These are phyloP conservation scores for Neofusicoccum laricinum DNA, from an alignment of 2,329 filamentous ascomycete genomes.

Conservation along the genomic window DNA sequence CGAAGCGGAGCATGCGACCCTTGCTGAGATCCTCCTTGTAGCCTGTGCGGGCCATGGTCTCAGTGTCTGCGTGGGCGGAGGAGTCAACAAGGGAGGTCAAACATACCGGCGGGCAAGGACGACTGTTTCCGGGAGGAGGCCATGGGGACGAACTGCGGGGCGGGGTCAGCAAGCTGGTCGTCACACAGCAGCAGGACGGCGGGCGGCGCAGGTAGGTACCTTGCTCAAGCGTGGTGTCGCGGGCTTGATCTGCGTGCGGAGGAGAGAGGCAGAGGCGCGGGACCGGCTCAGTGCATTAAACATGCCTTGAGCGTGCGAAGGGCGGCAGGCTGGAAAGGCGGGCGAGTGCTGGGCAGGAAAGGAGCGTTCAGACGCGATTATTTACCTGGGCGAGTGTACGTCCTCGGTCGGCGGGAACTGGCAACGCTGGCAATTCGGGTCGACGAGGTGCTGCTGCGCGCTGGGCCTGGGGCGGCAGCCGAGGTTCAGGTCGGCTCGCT, in stretches of 20 bases:
- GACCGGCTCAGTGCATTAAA: conserved; percentile 40
- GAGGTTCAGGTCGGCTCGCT: conserved; percentile 6
- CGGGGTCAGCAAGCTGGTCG: neutral
- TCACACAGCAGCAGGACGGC: neutral
- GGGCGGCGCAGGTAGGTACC: conserved; percentile 21
- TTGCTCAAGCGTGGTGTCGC: conserved; percentile 26
- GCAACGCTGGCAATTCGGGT: conserved; percentile 7
- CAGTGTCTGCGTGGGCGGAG: conserved; percentile 14
- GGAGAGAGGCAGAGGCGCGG: conserved; percentile 36
- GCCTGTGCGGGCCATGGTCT: conserved; percentile 45
- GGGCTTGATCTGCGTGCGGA: conserved; percentile 29
- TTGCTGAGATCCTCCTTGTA: conserved; percentile 79
- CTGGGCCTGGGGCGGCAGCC: neutral
- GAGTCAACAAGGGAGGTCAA: conserved; percentile 19
- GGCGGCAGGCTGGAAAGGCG: neutral
- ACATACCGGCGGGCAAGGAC: conserved; percentile 46
- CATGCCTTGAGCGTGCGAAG: conserved; percentile 29
- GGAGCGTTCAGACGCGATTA: neutral
- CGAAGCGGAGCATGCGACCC: conserved; percentile 77
- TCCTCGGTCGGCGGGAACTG: conserved; percentile 18
- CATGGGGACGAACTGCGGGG: conserved; percentile 32
- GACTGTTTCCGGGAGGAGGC: conserved; percentile 39
- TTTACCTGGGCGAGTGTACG: conserved; percentile 1
- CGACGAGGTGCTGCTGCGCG: conserved; percentile 2
- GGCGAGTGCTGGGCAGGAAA: neutral